phyloP scores from a whole-genome alignment of 148 eudicot genomes.

The Cornus suecica region DNA sequence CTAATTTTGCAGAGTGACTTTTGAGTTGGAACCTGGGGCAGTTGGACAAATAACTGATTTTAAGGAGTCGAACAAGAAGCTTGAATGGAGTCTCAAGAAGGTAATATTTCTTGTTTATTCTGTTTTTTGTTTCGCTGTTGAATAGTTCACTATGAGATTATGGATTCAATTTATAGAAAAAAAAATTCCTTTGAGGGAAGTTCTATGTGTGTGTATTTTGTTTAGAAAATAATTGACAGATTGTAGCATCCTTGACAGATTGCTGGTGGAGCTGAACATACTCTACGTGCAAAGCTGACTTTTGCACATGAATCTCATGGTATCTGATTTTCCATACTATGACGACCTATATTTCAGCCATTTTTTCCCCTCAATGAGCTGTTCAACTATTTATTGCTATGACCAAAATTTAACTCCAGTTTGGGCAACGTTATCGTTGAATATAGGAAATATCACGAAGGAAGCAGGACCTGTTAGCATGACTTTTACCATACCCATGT shows the following conservation, averaged over 20 bases:
- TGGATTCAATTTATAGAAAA: neutral
- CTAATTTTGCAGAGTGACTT: constrained; percentile 56
- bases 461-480: constrained; percentile 98
- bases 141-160: neutral
- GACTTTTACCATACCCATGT: constrained; percentile 97
- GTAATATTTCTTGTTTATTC: constrained; percentile 29
- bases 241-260: constrained; percentile 42
- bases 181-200: neutral
- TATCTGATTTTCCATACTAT: constrained; percentile 19
- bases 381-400: neutral
- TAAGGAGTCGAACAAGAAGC: constrained; percentile 82
- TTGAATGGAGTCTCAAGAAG: constrained; percentile 90
- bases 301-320: constrained; percentile 93
- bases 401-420: neutral
- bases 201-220: constrained; percentile 10
- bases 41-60: constrained; percentile 92
- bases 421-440: neutral
- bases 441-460: constrained; percentile 81
- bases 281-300: constrained; percentile 80
- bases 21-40: constrained; percentile 88
- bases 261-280: constrained; percentile 94
- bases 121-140: neutral
- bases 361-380: neutral
- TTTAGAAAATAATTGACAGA: constrained; percentile 18
- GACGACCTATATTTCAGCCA: neutral